Conservation (phyloP, 805 yeast species). For the Myxozyma sirexii region DNA sequence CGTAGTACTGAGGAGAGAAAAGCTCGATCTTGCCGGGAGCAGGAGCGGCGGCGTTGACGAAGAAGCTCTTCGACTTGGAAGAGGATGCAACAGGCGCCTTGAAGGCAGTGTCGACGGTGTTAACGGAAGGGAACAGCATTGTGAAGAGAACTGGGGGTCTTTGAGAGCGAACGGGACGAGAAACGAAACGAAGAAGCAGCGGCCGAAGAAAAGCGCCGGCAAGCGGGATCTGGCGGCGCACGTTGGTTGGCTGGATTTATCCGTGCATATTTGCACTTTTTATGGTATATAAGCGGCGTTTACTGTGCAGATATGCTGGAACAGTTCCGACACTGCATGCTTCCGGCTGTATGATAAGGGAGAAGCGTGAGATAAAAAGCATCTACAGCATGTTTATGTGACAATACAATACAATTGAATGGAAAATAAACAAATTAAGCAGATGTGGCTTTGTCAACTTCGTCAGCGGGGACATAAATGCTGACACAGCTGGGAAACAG, state of each 20-base stretch:
- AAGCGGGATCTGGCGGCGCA: conserved; percentile 3
- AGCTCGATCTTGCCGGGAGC: conserved; percentile 49
- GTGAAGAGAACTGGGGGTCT: background rate
- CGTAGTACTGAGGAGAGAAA: conserved; percentile 64
- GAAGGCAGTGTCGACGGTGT: conserved; percentile 44
- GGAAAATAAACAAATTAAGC: too few species aligned
- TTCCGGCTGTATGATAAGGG: too few species aligned
- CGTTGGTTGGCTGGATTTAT: conserved; percentile 14
- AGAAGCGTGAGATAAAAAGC: too few species aligned
- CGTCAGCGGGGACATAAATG: too few species aligned
- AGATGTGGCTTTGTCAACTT: too few species aligned
- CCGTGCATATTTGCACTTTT: background rate
- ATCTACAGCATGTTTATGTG: too few species aligned
- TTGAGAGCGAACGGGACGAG: conserved; percentile 1
- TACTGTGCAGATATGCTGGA: too few species aligned
- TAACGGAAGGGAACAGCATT: conserved; percentile 47
- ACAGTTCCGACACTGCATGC: too few species aligned
- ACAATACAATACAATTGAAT: background rate
- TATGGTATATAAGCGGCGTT: background rate
- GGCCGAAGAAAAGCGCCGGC: conserved; percentile 4
- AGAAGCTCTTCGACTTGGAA: conserved; percentile 39
- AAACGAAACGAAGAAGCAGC: conserved; percentile 10
- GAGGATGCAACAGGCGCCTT: conserved; percentile 43
- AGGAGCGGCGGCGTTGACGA: conserved; percentile 36
- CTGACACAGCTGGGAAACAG: too few species aligned